Evolutionary conservation across 139 green algal species (phyloP).

Genomic region (Chlorella sp.): DNA sequence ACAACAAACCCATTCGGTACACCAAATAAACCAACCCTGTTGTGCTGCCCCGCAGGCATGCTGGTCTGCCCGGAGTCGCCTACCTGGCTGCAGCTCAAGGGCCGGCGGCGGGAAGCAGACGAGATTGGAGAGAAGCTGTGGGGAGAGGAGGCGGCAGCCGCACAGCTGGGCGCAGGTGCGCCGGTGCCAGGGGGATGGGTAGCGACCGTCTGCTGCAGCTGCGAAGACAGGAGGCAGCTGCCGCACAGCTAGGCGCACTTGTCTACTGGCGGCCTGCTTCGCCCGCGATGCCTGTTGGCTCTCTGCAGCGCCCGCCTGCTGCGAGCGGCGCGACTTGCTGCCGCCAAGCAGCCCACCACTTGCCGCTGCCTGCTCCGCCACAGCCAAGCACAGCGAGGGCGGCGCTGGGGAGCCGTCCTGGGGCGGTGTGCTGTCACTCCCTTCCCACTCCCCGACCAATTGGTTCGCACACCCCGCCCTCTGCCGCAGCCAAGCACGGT

Average conservation of each 20-base stretch:
- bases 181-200: neutral
- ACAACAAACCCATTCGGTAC: too few relatives aligned
- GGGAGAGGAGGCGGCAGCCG: slow-evolving; percentile 2
- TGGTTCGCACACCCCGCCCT: neutral
- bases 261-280: too few relatives aligned
- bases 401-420: slow-evolving; percentile 33
- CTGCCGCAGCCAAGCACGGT: neutral
- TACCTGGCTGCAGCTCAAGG: slow-evolving; percentile 72
- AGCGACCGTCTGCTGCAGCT: too few relatives aligned
- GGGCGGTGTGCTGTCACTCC: slow-evolving; percentile 58
- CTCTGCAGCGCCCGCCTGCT: too few relatives aligned
- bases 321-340: too few relatives aligned
- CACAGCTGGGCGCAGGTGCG: slow-evolving; percentile 38
- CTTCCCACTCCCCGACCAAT: too few relatives aligned
- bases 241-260: too few relatives aligned
- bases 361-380: too few relatives aligned
- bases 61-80: slow-evolving; percentile 83
- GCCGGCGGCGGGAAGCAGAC: slow-evolving; percentile 22
- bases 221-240: too few relatives aligned
- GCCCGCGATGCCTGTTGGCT: too few relatives aligned
- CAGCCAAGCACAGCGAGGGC: neutral
- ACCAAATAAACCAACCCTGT: too few relatives aligned
- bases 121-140: slow-evolving; percentile 57
- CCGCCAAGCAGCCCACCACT: too few relatives aligned
- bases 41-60: slow-evolving; percentile 71